Evolutionary conservation across 495 filamentous ascomycete genomes (phyloP).

Genomic region (Penicillium mononematosum): DNA sequence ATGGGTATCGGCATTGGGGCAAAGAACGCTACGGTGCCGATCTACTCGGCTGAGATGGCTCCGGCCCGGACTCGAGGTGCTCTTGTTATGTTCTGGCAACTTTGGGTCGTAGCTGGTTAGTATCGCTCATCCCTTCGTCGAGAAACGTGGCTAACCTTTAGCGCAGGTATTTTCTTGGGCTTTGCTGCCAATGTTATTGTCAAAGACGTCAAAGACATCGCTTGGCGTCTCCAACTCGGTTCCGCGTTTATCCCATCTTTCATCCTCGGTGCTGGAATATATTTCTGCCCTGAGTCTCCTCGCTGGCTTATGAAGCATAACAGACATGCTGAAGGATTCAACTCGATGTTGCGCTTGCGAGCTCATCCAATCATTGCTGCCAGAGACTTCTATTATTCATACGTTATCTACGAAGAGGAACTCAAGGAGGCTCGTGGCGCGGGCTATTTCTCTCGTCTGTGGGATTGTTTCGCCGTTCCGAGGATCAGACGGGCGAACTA

Average conservation of each 20-base stretch:
- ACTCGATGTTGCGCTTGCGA: conserved; percentile 56
- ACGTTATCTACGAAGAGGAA: conserved; percentile 55
- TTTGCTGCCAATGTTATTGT: conserved; percentile 61
- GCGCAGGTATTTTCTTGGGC: conserved; percentile 58
- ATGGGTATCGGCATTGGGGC: conserved; percentile 63
- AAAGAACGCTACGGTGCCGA: conserved; percentile 61
- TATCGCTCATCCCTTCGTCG: background rate
- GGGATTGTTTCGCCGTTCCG: conserved; percentile 61
- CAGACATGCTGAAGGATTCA: conserved; percentile 49
- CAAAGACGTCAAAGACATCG: conserved; percentile 51
- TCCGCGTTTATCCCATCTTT: conserved; percentile 68
- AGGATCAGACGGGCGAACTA: conserved; percentile 62
- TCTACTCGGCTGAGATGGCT: conserved; percentile 62
- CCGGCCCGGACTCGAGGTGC: conserved; percentile 61
- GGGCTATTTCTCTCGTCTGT: conserved; percentile 56
- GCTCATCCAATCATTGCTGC: conserved; percentile 42
- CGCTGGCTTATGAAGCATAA: conserved; percentile 65
- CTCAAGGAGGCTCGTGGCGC: conserved; percentile 40
- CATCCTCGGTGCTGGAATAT: conserved; percentile 57
- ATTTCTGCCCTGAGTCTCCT: conserved; percentile 65
- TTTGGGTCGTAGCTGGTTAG: conserved; percentile 38
- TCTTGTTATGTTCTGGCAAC: conserved; percentile 67
- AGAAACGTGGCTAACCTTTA: conserved; percentile 33
- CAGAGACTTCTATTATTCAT: conserved; percentile 42
- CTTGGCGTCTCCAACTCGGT: conserved; percentile 66